Percentiles rank a stretch among this genome's conserved stretches.
These are phyloP conservation scores for Euptelea pleiosperma DNA, from an alignment of 164 flowering plant species.

Conservation along the genomic window DNA sequence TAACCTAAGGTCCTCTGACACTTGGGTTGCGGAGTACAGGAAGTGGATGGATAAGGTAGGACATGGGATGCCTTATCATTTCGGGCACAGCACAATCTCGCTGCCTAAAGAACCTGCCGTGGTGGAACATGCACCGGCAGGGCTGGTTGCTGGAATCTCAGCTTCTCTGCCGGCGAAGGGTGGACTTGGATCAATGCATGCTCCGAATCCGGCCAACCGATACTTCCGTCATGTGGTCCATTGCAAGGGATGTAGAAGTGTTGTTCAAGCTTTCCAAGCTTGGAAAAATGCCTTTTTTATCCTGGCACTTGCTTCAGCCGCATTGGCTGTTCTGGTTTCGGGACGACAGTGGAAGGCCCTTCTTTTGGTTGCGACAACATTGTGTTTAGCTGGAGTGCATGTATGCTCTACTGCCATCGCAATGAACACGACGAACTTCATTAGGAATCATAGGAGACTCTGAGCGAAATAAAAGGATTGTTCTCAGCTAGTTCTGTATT, in stretches of 20 bases:
- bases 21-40: conserved; percentile 90
- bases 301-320: conserved; percentile 45
- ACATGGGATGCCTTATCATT: conserved; percentile 95
- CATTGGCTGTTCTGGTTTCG: conserved; percentile 61
- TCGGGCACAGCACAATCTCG: conserved; percentile 79
- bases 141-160: conserved; percentile 67
- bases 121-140: conserved; percentile 96
- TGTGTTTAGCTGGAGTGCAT: conserved; percentile 56
- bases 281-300: conserved; percentile 65
- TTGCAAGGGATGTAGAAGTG: conserved; percentile 71
- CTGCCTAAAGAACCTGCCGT: conserved; percentile 78
- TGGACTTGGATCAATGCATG: conserved; percentile 69
- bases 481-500: too few relatives aligned
- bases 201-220: conserved; percentile 72
- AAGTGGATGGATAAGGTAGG: conserved; percentile 99
- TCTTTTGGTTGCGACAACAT: conserved; percentile 40
- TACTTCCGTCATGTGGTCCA: conserved; percentile 88
- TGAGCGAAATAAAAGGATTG: conserved; percentile 23
- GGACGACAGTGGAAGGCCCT: conserved; percentile 82
- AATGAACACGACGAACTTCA: conserved; percentile 82
- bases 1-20: conserved; percentile 75
- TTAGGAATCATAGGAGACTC: conserved; percentile 78
- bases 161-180: conserved; percentile 92
- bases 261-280: conserved; percentile 47
- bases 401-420: conserved; percentile 61